Percentiles rank a stretch among this genome's conserved stretches.
Evolutionary conservation across 129 eudicot species (phyloP).

Genomic region (Sambucus nigra): DNA sequence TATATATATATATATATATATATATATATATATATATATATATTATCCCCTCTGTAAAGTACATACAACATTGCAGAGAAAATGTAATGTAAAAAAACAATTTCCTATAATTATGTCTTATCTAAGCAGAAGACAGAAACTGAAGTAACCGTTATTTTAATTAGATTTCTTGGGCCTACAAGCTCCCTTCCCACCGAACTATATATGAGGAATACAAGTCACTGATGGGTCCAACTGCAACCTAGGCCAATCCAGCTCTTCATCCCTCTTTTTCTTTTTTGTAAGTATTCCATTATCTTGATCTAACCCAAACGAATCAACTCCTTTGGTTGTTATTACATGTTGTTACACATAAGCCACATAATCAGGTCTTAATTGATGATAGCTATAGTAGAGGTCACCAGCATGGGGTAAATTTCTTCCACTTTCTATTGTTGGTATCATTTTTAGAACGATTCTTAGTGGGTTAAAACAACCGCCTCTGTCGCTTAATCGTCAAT

Average conservation of each 20-base stretch:
- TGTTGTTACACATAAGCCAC: neutral
- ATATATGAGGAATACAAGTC: neutral
- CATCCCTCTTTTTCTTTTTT: neutral
- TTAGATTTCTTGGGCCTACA: conserved; percentile 20
- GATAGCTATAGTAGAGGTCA: neutral
- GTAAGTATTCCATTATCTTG: conserved; percentile 7
- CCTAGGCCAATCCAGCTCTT: neutral
- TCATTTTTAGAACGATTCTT: neutral
- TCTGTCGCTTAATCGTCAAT: neutral
- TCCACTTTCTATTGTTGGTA: neutral
- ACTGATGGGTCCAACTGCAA: conserved; percentile 1
- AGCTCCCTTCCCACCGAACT: conserved; percentile 28
- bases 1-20: too few relatives aligned
- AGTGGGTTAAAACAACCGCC: neutral
- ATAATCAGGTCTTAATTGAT: neutral
- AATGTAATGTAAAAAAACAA: neutral
- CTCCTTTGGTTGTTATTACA: neutral
- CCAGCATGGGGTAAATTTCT: conserved; percentile 4
- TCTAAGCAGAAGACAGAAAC: neutral
- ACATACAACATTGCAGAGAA: neutral
- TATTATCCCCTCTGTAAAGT: neutral
- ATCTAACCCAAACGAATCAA: conserved; percentile 8
- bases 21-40: too few relatives aligned
- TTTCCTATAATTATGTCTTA: too few relatives aligned
- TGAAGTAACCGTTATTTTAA: neutral